phyloP scores from a whole-genome alignment of 2,329 filamentous ascomycete species.

The Neonectria ditissima region DNA sequence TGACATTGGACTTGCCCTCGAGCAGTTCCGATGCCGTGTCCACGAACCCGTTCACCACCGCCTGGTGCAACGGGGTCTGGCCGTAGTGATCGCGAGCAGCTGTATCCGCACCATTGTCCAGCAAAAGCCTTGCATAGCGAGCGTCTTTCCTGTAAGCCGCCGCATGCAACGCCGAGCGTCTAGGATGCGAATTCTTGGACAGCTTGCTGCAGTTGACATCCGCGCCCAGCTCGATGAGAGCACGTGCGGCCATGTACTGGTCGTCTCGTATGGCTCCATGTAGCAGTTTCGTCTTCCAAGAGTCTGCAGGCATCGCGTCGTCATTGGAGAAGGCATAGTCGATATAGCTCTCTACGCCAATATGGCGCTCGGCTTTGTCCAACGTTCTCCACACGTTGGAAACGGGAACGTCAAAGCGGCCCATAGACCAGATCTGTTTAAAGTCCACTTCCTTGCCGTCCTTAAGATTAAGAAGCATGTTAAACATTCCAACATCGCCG shows the following conservation, averaged over 20 bases:
- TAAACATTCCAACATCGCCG: background rate
- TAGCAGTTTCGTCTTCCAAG: background rate
- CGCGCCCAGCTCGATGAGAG: conserved; percentile 1
- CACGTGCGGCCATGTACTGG: background rate
- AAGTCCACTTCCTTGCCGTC: background rate
- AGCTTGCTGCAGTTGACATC: background rate
- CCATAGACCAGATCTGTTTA: background rate
- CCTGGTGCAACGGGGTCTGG: background rate
- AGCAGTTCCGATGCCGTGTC: background rate
- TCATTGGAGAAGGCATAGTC: background rate
- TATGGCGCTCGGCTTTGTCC: background rate
- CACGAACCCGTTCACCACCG: background rate
- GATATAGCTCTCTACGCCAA: background rate
- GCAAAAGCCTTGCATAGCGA: background rate
- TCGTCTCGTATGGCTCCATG: conserved; percentile 6
- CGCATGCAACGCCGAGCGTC: background rate
- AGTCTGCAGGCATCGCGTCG: background rate
- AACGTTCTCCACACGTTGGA: conserved; percentile 10
- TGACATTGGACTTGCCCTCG: background rate
- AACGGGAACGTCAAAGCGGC: background rate
- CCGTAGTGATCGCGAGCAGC: background rate
- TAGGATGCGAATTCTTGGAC: background rate
- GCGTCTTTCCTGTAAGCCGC: background rate
- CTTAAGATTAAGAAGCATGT: background rate
- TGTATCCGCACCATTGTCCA: background rate